Evolutionary conservation across 805 yeast genomes (phyloP).

Genomic region (Pichia scutulata): DNA sequence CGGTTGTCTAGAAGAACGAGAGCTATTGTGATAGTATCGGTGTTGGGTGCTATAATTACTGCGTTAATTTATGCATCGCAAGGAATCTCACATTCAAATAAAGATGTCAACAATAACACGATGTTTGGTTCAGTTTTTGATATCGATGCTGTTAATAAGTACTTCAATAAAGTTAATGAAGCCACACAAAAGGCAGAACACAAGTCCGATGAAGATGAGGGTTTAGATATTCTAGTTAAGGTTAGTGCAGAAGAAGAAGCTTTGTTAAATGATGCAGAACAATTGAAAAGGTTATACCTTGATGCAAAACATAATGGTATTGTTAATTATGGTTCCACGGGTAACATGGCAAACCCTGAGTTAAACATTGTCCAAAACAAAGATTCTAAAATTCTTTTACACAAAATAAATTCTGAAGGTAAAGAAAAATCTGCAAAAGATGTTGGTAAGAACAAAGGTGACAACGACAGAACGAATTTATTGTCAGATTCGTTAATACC

Average conservation of each 20-base stretch:
- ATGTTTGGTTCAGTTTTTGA: background rate
- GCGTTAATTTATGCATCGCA: background rate
- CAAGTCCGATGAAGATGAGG: background rate
- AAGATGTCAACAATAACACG: background rate
- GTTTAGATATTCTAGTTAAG: no score
- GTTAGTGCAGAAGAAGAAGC: background rate
- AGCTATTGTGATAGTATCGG: background rate
- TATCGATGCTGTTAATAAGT: conserved; percentile 1
- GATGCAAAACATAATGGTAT: conserved; percentile 15
- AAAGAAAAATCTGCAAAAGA: conserved; percentile 10
- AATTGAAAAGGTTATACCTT: conserved; percentile 20
- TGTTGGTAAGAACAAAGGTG: conserved; percentile 1
- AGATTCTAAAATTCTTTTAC: background rate
- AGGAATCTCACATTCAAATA: background rate
- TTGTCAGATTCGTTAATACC: conserved; percentile 21
- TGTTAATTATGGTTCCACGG: conserved; percentile 23
- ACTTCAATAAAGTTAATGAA: background rate
- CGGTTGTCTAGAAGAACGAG: background rate
- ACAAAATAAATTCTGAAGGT: background rate
- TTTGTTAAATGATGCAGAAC: conserved; percentile 17
- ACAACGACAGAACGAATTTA: conserved; percentile 26
- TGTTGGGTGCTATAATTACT: background rate
- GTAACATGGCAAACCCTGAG: conserved; percentile 13
- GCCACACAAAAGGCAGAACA: background rate
- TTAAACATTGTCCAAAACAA: background rate